These are phyloP conservation scores for Neoarthrinium moseri DNA, from an alignment of 2,329 filamentous ascomycete genomes.

Conservation along the genomic window DNA sequence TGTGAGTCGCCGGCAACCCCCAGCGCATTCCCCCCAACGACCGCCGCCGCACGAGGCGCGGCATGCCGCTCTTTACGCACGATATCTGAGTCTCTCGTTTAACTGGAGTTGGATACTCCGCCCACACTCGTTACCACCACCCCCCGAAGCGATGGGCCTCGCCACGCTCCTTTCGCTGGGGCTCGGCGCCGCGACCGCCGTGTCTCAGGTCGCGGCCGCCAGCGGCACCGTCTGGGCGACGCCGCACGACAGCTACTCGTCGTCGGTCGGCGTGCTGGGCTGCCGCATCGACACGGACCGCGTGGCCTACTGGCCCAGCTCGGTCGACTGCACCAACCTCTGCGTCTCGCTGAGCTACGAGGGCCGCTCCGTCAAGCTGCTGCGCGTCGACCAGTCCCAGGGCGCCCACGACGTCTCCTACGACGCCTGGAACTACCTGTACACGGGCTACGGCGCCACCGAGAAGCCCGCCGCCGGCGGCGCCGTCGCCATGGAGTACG, in stretches of 20 bases:
- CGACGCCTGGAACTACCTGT: constrained; percentile 61
- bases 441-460: constrained; percentile 46
- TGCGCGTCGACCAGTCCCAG: constrained; percentile 54
- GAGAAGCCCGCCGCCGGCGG: constrained; percentile 46
- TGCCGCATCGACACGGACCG: constrained; percentile 62
- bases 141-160: background rate
- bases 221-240: constrained; percentile 40
- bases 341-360: constrained; percentile 53
- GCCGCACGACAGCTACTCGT: constrained; percentile 56
- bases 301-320: constrained; percentile 58
- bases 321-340: constrained; percentile 53
- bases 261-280: constrained; percentile 56
- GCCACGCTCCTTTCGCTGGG: background rate
- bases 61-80: background rate
- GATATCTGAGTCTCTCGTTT: background rate
- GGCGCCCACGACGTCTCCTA: constrained; percentile 59
- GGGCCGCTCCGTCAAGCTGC: constrained; percentile 53
- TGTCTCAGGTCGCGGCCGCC: background rate
- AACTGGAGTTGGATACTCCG: too few relatives aligned
- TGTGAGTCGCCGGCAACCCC: too few relatives aligned
- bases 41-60: background rate
- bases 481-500: constrained; percentile 49
- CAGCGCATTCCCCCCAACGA: too few relatives aligned
- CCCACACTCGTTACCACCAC: background rate
- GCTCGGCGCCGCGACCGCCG: background rate